These are phyloP conservation scores for Tetratostichococcus sp. DNA, from an alignment of 139 green algal species.

Conservation along the genomic window DNA sequence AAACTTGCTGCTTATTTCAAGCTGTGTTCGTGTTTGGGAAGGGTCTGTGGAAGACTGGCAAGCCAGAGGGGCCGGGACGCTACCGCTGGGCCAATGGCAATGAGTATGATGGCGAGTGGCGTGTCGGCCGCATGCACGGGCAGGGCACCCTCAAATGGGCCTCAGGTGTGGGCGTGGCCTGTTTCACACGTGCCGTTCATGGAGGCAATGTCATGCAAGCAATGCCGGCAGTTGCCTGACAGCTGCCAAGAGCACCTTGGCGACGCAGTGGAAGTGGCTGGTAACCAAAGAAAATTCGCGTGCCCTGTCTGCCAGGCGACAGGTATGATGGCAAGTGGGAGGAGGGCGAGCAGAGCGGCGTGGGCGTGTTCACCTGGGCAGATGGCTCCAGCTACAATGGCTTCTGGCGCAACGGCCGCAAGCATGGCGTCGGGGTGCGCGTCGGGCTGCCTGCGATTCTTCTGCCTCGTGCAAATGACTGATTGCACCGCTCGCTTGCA, in stretches of 20 bases:
- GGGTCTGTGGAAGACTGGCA: conserved; percentile 62
- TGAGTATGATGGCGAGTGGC: conserved; percentile 88
- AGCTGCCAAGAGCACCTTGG: too few species aligned
- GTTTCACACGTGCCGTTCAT: too few species aligned
- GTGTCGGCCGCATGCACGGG: conserved; percentile 71
- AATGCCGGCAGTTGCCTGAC: conserved; percentile 20
- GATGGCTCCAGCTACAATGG: conserved; percentile 83
- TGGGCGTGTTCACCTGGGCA: conserved; percentile 79
- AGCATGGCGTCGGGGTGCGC: conserved; percentile 71
- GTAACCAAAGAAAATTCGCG: too few species aligned
- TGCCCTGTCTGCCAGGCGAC: conserved; percentile 43
- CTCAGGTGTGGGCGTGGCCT: conserved; percentile 29
- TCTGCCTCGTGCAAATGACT: too few species aligned
- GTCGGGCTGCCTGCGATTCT: not conserved
- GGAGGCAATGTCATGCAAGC: conserved; percentile 18
- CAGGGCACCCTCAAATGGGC: conserved; percentile 86
- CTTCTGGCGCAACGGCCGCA: conserved; percentile 69
- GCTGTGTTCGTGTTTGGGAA: conserved; percentile 7
- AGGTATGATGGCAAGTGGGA: conserved; percentile 86
- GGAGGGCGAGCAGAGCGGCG: conserved; percentile 64
- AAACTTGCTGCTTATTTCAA: too few species aligned
- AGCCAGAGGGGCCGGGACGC: conserved; percentile 64
- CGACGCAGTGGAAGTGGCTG: too few species aligned
- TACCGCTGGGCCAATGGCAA: conserved; percentile 72
- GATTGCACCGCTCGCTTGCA: too few species aligned